Base-by-base conservation (phyloP, 306 rosid genomes). In the Rosa lucieae region DNA sequence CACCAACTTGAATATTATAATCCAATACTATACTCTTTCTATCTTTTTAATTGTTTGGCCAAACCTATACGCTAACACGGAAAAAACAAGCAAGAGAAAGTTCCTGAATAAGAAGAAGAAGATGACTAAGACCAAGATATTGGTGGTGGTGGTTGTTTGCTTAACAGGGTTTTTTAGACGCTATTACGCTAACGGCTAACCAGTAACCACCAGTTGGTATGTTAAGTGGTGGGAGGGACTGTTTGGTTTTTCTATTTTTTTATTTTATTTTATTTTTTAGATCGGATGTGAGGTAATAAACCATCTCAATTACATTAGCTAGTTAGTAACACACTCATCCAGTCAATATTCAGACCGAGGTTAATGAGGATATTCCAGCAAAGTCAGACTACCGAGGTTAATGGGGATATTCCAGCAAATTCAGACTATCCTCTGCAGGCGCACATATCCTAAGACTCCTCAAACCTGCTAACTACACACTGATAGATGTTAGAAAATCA, bases 171-270 rank as follows among this genome's bases (percentile, higher is more conserved):
- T 67, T 83, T 89, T 74, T 87, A 18, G 55, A 76, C 47, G 72
- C 23, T 47, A 63, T 76, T 76, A 76, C 72, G 79, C 79, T 63
- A 76, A 76, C 72, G 79, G 72, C 63, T 63, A 76, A 76, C 83
- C 72, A 67, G 52, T 84, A 90, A 90, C 98, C 80, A 92, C 97
- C 92, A 90, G 94, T 90, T 82, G 97, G 96, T 92, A 82, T 47
- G 79, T 63, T 63, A 18, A 63, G 61, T 62, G 70, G 44, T 13
- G 40, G 39, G 40, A 29, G 68, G 8, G n/a, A 44, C 15, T 47
- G 61, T 62, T 10, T 26, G 13, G 11, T 76, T 46, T 29, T 14
- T 4, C 17, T 61, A 35, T 13, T 11, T 53, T 3, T 10, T 46
- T 75, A 35, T 40, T 7, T 62, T 32, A 32, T 32, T 32, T 32